Evolutionary conservation across 495 filamentous ascomycete genomes (phyloP).

Genomic region (Xanthoparmelia taractica): DNA sequence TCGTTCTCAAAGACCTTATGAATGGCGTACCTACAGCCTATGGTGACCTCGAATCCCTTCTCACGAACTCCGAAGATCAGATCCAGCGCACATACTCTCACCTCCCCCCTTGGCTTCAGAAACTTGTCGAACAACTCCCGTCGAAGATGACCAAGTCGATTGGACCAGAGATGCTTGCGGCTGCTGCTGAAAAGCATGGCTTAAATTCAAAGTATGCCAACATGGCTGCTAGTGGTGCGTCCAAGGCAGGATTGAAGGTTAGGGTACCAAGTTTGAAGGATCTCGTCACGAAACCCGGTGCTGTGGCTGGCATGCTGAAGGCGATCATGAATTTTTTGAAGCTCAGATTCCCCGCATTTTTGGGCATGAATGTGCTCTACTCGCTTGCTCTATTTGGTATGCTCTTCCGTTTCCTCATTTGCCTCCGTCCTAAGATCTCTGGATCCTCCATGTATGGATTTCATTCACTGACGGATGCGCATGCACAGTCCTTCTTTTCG

Average conservation of each 20-base stretch:
- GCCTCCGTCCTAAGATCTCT: neutral
- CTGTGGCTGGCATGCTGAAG: constrained; percentile 71
- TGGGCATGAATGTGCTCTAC: constrained; percentile 79
- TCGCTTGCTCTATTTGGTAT: constrained; percentile 75
- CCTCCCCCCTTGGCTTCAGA: constrained; percentile 76
- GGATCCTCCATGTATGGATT: neutral
- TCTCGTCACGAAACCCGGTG: constrained; percentile 77
- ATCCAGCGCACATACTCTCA: constrained; percentile 67
- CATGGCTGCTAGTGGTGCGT: constrained; percentile 40
- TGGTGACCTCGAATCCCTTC: constrained; percentile 71
- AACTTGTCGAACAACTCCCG: constrained; percentile 76
- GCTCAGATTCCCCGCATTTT: constrained; percentile 72
- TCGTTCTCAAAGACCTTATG: constrained; percentile 83
- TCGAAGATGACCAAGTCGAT: constrained; percentile 66
- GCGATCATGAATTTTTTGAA: constrained; percentile 79
- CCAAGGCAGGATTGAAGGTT: constrained; percentile 43
- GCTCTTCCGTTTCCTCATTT: constrained; percentile 27
- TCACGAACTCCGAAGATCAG: constrained; percentile 70
- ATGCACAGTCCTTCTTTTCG: constrained; percentile 67
- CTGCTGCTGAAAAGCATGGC: constrained; percentile 61
- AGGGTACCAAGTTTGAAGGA: constrained; percentile 61
- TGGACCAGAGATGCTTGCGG: constrained; percentile 73
- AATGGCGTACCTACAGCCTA: constrained; percentile 91
- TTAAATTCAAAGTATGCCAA: constrained; percentile 48
- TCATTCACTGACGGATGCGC: constrained; percentile 5